Evolutionary conservation across 2,329 filamentous ascomycete species (phyloP).

Genomic region (Fusarium miscanthi): DNA sequence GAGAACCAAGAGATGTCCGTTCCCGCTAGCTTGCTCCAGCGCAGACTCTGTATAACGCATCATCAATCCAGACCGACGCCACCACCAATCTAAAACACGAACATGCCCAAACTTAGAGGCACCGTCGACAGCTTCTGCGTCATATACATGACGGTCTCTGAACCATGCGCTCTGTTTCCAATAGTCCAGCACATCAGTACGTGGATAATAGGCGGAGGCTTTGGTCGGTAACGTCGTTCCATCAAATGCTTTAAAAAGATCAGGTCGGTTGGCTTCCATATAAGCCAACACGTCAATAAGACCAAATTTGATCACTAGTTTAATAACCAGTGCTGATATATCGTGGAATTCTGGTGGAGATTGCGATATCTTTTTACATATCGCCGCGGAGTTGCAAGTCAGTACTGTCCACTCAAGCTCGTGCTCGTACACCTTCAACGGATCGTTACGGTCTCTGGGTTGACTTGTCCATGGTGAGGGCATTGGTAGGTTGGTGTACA

Average conservation of each 20-base stretch:
- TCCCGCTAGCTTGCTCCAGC: constrained; percentile 86
- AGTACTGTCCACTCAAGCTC: constrained; percentile 89
- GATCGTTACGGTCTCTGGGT: constrained; percentile 70
- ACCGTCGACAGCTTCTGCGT: constrained; percentile 84
- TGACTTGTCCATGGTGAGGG: constrained; percentile 75
- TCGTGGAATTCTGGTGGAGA: constrained; percentile 76
- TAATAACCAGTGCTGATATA: constrained; percentile 83
- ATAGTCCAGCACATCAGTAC: constrained; percentile 87
- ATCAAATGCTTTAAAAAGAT: constrained; percentile 89
- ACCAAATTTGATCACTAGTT: constrained; percentile 91
- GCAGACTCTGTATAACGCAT: constrained; percentile 88
- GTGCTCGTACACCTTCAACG: constrained; percentile 77
- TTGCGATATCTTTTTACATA: constrained; percentile 78
- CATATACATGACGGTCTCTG: constrained; percentile 82
- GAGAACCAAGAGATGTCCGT: constrained; percentile 85
- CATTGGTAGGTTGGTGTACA: constrained; percentile 81
- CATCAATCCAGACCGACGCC: constrained; percentile 77
- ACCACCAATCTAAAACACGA: constrained; percentile 92
- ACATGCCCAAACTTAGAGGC: constrained; percentile 88
- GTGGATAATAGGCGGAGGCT: constrained; percentile 86
- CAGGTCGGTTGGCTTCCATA: constrained; percentile 68
- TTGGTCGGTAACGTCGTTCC: constrained; percentile 88
- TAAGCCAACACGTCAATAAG: constrained; percentile 81
- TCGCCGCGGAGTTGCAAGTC: constrained; percentile 73
- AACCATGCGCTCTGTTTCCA: constrained; percentile 89